A percentile compares a stretch with the other conserved stretches of the same genome.
Evolutionary conservation across 2,329 filamentous ascomycete genomes (phyloP).

Genomic region (Alternaria sp.): DNA sequence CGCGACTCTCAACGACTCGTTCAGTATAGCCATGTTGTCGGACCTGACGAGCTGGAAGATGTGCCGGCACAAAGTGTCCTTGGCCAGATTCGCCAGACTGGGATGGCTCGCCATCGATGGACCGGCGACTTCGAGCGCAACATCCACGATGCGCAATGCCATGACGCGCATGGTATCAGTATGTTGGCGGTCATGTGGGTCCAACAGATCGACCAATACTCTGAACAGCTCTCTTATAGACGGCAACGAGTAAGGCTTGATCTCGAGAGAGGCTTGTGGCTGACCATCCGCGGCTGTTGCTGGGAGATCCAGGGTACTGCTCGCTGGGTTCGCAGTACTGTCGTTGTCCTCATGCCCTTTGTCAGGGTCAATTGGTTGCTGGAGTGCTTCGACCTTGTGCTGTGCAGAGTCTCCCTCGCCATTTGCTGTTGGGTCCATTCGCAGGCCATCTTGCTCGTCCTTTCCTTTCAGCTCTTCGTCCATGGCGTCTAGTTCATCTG

Average conservation of each 20-base stretch:
- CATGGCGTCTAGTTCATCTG: conserved; percentile 70
- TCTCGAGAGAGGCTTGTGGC: conserved; percentile 60
- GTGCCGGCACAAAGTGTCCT: conserved; percentile 91
- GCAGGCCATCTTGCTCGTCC: conserved; percentile 71
- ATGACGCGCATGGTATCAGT: conserved; percentile 97
- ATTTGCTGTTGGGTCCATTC: conserved; percentile 81
- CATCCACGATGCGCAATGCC: conserved; percentile 95
- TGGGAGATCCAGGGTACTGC: conserved; percentile 56
- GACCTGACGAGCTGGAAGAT: conserved; percentile 95
- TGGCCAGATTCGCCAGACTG: conserved; percentile 83
- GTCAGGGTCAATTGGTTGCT: conserved; percentile 46
- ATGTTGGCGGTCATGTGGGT: conserved; percentile 91
- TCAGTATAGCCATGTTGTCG: conserved; percentile 93
- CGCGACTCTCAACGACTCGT: conserved; percentile 90
- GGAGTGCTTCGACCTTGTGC: conserved; percentile 48
- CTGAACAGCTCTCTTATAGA: conserved; percentile 95
- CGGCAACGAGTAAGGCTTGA: conserved; percentile 90
- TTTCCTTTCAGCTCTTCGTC: conserved; percentile 73
- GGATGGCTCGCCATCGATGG: conserved; percentile 94
- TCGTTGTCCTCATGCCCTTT: conserved; percentile 49
- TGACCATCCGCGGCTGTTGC: conserved; percentile 54
- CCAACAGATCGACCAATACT: conserved; percentile 89
- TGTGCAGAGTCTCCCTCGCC: conserved; percentile 62
- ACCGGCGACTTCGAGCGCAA: conserved; percentile 93
- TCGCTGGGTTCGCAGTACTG: conserved; percentile 51